These are phyloP conservation scores for Penicillium atrosanguineum DNA, from an alignment of 495 filamentous ascomycete genomes.

Conservation along the genomic window DNA sequence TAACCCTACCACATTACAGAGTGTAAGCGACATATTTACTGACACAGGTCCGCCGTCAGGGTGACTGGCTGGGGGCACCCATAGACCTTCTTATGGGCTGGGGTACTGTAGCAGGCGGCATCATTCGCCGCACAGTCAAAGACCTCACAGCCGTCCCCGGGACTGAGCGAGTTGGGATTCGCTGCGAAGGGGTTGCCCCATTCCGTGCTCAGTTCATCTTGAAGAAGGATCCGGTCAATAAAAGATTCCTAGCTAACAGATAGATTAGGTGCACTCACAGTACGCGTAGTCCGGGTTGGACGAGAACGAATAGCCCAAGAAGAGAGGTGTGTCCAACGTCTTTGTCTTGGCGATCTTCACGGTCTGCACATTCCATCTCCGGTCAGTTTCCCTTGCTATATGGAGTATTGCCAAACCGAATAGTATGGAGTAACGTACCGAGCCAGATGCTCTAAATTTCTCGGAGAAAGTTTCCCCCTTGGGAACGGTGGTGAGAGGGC, in stretches of 20 bases:
- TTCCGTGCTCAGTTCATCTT: conserved; percentile 30
- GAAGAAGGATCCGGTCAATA: conserved; percentile 9
- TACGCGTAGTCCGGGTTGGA: conserved; percentile 29
- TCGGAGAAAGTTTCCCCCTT: conserved; percentile 27
- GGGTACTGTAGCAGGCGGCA: conserved; percentile 29
- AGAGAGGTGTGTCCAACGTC: conserved; percentile 24
- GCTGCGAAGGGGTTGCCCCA: conserved; percentile 32
- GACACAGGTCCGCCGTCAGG: conserved; percentile 22
- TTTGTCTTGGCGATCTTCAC: conserved; percentile 30
- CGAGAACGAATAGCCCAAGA: conserved; percentile 32
- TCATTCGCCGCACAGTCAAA: conserved; percentile 32
- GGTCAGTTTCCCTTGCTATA: conserved; percentile 14
- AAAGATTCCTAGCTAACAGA: conserved; percentile 4
- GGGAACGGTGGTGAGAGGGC: conserved; percentile 26
- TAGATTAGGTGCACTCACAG: conserved; percentile 23
- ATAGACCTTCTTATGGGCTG: conserved; percentile 28
- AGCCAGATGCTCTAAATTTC: conserved; percentile 24
- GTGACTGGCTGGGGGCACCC: conserved; percentile 29
- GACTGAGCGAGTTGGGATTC: conserved; percentile 26
- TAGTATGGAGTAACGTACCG: conserved; percentile 20
- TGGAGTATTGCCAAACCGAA: background rate
- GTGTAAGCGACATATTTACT: conserved; percentile 13
- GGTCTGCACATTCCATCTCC: conserved; percentile 20
- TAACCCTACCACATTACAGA: conserved; percentile 1
- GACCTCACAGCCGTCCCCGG: conserved; percentile 26